Base-by-base conservation (phyloP, 225 moss, liverwort and hornwort genomes). In the Climacium dendroides region DNA sequence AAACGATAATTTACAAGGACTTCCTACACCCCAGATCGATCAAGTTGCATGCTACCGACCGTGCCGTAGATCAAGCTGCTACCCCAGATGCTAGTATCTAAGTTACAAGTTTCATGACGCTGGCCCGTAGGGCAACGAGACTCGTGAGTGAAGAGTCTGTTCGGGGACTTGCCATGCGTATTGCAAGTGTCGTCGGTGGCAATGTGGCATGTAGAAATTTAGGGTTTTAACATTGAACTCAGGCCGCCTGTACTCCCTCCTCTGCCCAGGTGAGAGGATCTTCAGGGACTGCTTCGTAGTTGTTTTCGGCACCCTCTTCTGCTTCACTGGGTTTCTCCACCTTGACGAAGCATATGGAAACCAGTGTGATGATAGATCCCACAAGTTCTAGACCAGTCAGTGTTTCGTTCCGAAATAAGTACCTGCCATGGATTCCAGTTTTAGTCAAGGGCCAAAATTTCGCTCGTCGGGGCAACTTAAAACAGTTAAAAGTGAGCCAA, bases 291-390 rank as follows among this genome's bases (percentile, higher is more conserved):
- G 82, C 37, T 83, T 86, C 74, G 62, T 91, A 91, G 26, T 82
- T 79, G 32, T 45, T 35, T 35, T 52, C 65, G 58, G 37, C 20
- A 37, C 64, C 3, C 26, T 71, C 83, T 45, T 45, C 71, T 28
- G 11, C 23, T 45, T 71, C 71, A 10, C 16, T 70, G 32, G 80
- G 89, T 62, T 91, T 91, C 86, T 91, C 80, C 54, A 91, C 91
- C 67, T 86, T 91, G 37, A 91, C 89, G 66, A 91, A 91, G 73
- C 79, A 87, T 14, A 91, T 89, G 89, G 89, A 83, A 45, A 86
- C 24, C 18, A 91, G 80, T 5, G 80, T 86, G 84, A 91, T 91
- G 26, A 89, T 7, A 5, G 91, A 91, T 62, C 91, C 91, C 64
- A 89, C 83, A 26, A 91, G 86, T 54, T 83, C 15, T 7, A 89